Evolutionary conservation across 495 filamentous ascomycete genomes (phyloP), one percentile per base, ranked within the genome.

Genomic region (Xanthoparmelia taractica): DNA sequence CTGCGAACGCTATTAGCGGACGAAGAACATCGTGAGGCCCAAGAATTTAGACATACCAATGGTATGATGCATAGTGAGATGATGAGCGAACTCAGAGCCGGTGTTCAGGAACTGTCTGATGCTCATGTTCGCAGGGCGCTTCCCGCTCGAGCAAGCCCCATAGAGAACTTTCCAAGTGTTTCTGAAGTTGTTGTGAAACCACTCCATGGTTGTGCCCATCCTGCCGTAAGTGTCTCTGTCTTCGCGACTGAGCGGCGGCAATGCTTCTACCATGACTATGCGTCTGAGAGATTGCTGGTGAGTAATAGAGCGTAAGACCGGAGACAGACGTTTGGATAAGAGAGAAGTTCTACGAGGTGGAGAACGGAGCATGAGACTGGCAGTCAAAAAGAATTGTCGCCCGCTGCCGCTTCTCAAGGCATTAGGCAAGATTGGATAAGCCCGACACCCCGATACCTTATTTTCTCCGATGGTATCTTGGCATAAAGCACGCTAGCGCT

Each of bases 31-130:
- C 6, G 25, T 20, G 12, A 34, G 10, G 1, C 12, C 3, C 8
- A 27, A 20, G 1, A 33, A 23, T 8, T 0, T 3, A 38, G 29
- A 13, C 1, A 8, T 63, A 63, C 61, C 61, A 67, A 96, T 92
- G 41, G 71, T 74, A 75, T 97, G 92, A 78, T 97, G 92, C 60
- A 85, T 75, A 38, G 84, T 79, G 4, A 97, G 82, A 60, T 88
- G 83, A 8, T 78, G 76, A 59, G 80, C 79, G 73, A 96, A 92
- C 10, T 83, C 72, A 8, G 88, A 72, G 3, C 85, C 88, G 29
- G 78, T 78, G 69, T 74, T 71, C 66, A 92, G 73, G 71, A 93
- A 87, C 58, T 83, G 78, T 38, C 82, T 80, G 20, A 90, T 79
- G 13, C 84, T 82, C 71, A 89, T 77, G 60, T 76, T 76, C 5